phyloP scores from a whole-genome alignment of 352 stramenopile species.

The Elongisporangium undulatum region DNA sequence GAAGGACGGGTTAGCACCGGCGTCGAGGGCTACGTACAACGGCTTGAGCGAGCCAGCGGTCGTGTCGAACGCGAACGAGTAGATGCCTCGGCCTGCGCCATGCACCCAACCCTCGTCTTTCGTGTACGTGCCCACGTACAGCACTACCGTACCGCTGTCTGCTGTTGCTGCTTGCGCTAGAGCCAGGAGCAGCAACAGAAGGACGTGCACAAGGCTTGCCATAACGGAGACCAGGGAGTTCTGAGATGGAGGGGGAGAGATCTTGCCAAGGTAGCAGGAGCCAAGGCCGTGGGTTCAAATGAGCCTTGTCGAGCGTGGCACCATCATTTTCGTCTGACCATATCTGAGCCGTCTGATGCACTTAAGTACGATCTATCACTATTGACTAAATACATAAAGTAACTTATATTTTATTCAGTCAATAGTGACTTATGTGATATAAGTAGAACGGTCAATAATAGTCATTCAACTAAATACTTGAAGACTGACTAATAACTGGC shows the following conservation, averaged over 20 bases:
- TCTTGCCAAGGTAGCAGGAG: background rate
- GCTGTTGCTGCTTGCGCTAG: background rate
- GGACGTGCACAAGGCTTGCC: background rate
- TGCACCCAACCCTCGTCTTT: slow-evolving; percentile 37
- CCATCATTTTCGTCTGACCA: too few relatives aligned
- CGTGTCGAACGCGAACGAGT: slow-evolving; percentile 27
- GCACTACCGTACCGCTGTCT: slow-evolving; percentile 4
- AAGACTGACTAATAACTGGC: background rate
- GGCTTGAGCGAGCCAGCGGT: slow-evolving; percentile 14
- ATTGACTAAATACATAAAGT: too few relatives aligned
- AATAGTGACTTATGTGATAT: too few relatives aligned
- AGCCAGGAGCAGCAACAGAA: background rate
- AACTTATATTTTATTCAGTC: too few relatives aligned
- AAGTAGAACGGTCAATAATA: too few relatives aligned
- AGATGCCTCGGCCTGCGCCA: slow-evolving; percentile 30
- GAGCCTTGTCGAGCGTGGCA: too few relatives aligned
- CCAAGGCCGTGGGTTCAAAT: background rate
- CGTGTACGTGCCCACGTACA: slow-evolving; percentile 40
- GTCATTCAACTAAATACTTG: too few relatives aligned
- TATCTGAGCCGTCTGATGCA: background rate
- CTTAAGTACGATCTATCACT: background rate
- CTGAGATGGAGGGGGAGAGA: background rate
- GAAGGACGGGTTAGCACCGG: slow-evolving; percentile 41
- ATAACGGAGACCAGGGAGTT: background rate
- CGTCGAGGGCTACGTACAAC: slow-evolving; percentile 12